phyloP scores from a whole-genome alignment of 371 early-diverging fungal genomes.

The Umbelopsis sp. region DNA sequence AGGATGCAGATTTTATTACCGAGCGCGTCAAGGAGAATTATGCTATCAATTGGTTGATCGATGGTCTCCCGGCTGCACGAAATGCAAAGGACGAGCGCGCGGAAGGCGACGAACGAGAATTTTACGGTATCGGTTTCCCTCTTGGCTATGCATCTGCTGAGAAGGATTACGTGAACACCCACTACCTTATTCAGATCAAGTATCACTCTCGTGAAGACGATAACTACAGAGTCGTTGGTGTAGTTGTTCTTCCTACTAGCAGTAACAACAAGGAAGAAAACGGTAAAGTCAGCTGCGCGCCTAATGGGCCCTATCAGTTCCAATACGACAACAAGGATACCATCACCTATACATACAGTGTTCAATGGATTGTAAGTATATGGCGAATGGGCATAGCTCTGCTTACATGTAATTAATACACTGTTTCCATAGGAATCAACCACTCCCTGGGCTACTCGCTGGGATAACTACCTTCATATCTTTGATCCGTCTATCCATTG shows the following conservation, averaged over 20 bases:
- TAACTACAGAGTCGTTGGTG: slow-evolving; percentile 88
- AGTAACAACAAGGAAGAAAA: slow-evolving; percentile 45
- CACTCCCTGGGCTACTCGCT: slow-evolving; percentile 91
- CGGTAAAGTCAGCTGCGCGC: slow-evolving; percentile 15
- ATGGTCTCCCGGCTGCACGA: slow-evolving; percentile 90
- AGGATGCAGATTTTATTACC: slow-evolving; percentile 86
- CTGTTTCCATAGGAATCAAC: slow-evolving; percentile 46
- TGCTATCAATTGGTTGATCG: slow-evolving; percentile 85
- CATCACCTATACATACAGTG: slow-evolving; percentile 85
- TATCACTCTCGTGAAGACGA: slow-evolving; percentile 74
- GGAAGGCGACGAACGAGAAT: slow-evolving; percentile 39
- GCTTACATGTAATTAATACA: neutral
- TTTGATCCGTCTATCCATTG: slow-evolving; percentile 85
- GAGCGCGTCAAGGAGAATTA: slow-evolving; percentile 84
- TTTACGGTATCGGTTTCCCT: slow-evolving; percentile 82
- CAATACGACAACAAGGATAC: slow-evolving; percentile 25
- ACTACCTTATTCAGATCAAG: slow-evolving; percentile 83
- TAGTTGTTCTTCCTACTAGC: slow-evolving; percentile 71
- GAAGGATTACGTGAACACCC: slow-evolving; percentile 73
- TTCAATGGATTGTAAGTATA: slow-evolving; percentile 74
- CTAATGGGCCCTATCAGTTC: neutral
- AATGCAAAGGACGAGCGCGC: slow-evolving; percentile 61
- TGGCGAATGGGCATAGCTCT: neutral
- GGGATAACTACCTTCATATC: slow-evolving; percentile 89
- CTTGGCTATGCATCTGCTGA: slow-evolving; percentile 48